These are phyloP conservation scores for Trypanosoma lewisi DNA, from an alignment of 208 protist genomes.

Conservation along the genomic window DNA sequence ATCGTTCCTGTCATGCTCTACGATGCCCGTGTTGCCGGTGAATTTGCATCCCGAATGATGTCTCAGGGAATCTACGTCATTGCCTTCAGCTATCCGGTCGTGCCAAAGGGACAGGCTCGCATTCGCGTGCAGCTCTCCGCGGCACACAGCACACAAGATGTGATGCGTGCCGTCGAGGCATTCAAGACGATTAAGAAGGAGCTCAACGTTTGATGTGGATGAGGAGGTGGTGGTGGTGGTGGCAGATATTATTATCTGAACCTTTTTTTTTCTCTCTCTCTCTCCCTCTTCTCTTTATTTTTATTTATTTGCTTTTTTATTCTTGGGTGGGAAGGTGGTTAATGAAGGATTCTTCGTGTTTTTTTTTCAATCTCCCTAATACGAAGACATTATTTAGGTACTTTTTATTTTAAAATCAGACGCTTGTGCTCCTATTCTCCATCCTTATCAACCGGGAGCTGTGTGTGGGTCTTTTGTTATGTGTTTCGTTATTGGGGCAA, in stretches of 20 bases:
- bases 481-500: no score
- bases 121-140: slow-evolving; percentile 90
- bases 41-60: slow-evolving; percentile 85
- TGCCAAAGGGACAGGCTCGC: slow-evolving; percentile 71
- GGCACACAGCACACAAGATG: slow-evolving; percentile 71
- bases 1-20: slow-evolving; percentile 79
- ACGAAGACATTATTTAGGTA: neutral
- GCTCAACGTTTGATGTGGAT: slow-evolving; percentile 17
- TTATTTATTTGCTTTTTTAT: neutral
- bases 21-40: slow-evolving; percentile 72
- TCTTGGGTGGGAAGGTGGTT: neutral
- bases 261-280: slow-evolving; percentile 3
- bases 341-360: neutral
- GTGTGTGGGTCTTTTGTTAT: no score
- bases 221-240: no score
- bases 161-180: slow-evolving; percentile 65
- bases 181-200: slow-evolving; percentile 79
- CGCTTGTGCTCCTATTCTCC: no score
- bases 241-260: slow-evolving; percentile 5
- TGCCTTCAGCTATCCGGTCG: slow-evolving; percentile 86
- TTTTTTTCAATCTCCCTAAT: neutral
- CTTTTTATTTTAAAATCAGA: neutral
- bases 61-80: slow-evolving; percentile 89
- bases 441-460: no score
- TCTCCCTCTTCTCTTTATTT: neutral